A percentile compares a stretch with the other conserved stretches of the same genome.
Evolutionary conservation across 2,329 filamentous ascomycete species (phyloP).

Genomic region (Huntiella omanensis): DNA sequence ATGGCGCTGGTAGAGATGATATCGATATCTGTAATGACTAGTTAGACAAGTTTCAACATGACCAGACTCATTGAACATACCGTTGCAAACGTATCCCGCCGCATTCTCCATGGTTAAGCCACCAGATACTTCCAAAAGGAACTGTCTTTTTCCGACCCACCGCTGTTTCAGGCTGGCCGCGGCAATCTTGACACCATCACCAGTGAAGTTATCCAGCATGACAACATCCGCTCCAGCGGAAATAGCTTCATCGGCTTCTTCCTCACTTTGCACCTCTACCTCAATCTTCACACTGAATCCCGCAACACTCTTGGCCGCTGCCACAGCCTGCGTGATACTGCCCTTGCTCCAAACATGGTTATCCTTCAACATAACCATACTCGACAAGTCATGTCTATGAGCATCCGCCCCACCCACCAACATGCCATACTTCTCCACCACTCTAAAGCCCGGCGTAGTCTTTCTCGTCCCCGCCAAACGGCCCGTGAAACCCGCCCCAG

Average conservation of each 20-base stretch:
- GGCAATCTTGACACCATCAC: constrained; percentile 56
- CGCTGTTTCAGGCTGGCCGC: constrained; percentile 58
- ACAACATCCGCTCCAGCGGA: constrained; percentile 81
- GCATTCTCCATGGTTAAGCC: constrained; percentile 77
- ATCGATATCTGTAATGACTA: constrained; percentile 51
- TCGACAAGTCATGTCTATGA: constrained; percentile 75
- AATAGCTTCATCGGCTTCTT: constrained; percentile 81
- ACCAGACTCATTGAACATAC: constrained; percentile 23
- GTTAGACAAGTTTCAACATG: constrained; percentile 12
- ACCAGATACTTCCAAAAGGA: constrained; percentile 82
- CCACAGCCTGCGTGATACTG: constrained; percentile 71
- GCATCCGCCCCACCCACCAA: constrained; percentile 80
- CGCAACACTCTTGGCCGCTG: constrained; percentile 62
- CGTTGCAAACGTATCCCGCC: constrained; percentile 55
- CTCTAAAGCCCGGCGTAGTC: constrained; percentile 84
- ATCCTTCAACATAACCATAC: constrained; percentile 98
- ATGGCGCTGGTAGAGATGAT: constrained; percentile 93
- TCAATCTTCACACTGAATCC: constrained; percentile 91
- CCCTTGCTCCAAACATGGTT: constrained; percentile 91
- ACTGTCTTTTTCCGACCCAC: constrained; percentile 55
- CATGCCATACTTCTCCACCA: constrained; percentile 98
- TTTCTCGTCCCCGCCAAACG: constrained; percentile 88
- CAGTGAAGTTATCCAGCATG: constrained; percentile 92
- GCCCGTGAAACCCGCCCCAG: constrained; percentile 55
- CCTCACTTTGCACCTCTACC: constrained; percentile 74